Evolutionary conservation across 345 rosid species (phyloP).

Genomic region (Pistacia integerrima): DNA sequence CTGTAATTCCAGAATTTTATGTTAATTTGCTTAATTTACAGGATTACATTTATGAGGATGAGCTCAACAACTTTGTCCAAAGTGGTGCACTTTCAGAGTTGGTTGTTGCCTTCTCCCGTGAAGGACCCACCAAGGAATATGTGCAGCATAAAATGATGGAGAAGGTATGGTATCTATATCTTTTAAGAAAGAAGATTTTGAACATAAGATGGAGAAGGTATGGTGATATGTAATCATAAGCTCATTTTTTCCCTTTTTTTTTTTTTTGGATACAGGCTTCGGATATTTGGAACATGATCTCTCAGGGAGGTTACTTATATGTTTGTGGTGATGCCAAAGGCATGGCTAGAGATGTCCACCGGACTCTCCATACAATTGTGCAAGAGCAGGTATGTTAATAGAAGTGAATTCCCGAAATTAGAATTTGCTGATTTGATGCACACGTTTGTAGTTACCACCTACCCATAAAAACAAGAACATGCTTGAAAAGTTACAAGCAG

Average conservation of each 20-base stretch:
- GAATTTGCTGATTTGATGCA: not conserved
- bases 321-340: slow-evolving; percentile 99
- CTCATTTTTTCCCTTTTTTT: not conserved
- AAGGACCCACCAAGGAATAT: slow-evolving; percentile 90
- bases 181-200: not conserved
- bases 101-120: slow-evolving; percentile 90
- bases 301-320: slow-evolving; percentile 78
- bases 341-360: slow-evolving; percentile 97
- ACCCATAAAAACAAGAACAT: not conserved
- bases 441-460: not conserved
- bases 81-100: slow-evolving; percentile 80
- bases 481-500: slow-evolving; percentile 1
- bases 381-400: slow-evolving; percentile 73
- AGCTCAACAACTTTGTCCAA: slow-evolving; percentile 69
- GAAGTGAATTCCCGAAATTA: not conserved
- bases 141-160: slow-evolving; percentile 91
- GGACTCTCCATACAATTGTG: slow-evolving; percentile 77
- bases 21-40: slow-evolving; percentile 25
- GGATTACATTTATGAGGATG: slow-evolving; percentile 94
- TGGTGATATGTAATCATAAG: slow-evolving; percentile 1
- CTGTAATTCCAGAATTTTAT: not conserved
- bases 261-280: slow-evolving; percentile 51
- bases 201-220: no score
- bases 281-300: slow-evolving; percentile 75
- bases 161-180: slow-evolving; percentile 48